Conservation (phyloP, 2,329 filamentous ascomycete genomes). For the Beauveria sp. region DNA sequence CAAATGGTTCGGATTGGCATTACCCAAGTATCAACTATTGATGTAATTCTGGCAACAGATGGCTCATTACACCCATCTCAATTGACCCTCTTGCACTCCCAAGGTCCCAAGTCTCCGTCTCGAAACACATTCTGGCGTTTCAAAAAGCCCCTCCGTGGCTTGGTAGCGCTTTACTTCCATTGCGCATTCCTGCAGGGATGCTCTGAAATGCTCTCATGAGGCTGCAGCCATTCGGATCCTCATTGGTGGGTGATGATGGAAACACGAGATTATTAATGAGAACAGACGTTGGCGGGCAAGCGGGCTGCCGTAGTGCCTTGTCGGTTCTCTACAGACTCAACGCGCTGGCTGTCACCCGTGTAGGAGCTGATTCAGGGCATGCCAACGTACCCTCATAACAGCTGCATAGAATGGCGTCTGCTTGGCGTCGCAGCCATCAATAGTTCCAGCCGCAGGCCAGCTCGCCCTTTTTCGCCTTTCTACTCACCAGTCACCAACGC, state of each 20-base stretch:
- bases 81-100: background rate
- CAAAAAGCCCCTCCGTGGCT: background rate
- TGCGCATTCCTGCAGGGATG: too few relatives aligned
- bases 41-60: background rate
- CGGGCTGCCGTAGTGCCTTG: background rate
- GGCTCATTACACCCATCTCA: background rate
- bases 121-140: background rate
- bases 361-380: conserved; percentile 2
- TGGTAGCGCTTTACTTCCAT: background rate
- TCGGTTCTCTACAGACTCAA: too few relatives aligned
- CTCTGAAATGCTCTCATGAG: too few relatives aligned
- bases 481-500: background rate
- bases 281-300: background rate
- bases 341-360: background rate
- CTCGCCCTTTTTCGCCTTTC: background rate
- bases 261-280: too few relatives aligned
- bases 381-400: background rate
- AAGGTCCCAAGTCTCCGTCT: background rate
- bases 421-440: background rate
- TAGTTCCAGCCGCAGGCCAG: background rate
- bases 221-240: background rate
- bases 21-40: too few relatives aligned
- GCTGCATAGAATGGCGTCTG: conserved; percentile 1
- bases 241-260: background rate
- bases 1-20: too few relatives aligned